Percentiles rank a stretch among this genome's conserved stretches.
These are phyloP conservation scores for Globisporangium paroecandrum DNA, from an alignment of 352 stramenopile genomes.

Conservation along the genomic window DNA sequence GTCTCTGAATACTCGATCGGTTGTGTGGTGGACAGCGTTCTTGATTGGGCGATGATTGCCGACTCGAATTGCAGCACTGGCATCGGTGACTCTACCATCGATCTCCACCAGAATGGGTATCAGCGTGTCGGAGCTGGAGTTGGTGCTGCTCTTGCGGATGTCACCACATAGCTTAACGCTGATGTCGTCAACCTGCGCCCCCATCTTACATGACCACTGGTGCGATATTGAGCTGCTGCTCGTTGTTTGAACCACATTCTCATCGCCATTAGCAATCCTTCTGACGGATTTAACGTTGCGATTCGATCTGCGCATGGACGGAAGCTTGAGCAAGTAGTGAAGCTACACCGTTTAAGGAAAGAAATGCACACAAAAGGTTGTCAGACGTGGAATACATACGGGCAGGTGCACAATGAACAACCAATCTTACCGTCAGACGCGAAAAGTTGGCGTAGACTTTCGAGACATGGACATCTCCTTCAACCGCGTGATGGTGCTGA, in stretches of 20 bases:
- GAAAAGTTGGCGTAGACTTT: constrained; percentile 4
- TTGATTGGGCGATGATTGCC: constrained; percentile 40
- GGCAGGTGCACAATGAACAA: not conserved
- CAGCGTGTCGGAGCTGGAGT: not conserved
- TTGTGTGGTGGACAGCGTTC: constrained; percentile 12
- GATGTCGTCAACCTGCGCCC: constrained; percentile 27
- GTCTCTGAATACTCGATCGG: constrained; percentile 29
- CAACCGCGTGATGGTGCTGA: constrained; percentile 11
- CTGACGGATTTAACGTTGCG: not conserved
- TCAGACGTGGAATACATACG: not conserved
- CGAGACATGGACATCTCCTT: constrained; percentile 5
- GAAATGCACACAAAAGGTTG: not conserved
- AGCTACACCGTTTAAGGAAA: constrained; percentile 20
- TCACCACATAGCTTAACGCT: constrained; percentile 20
- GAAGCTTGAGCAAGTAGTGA: constrained; percentile 39
- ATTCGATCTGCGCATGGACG: constrained; percentile 11
- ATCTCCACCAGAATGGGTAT: constrained; percentile 7
- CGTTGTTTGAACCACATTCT: not conserved
- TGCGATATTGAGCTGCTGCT: not conserved
- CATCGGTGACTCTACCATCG: constrained; percentile 11
- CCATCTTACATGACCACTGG: constrained; percentile 23
- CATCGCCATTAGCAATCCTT: not conserved
- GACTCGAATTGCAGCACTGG: constrained; percentile 30
- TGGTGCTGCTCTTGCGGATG: not conserved
- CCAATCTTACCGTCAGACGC: constrained; percentile 13